A percentile compares a stretch with the other conserved stretches of the same genome.
Evolutionary conservation across 31 red algal genomes (phyloP).

Genomic region (Endocladia muricata): DNA sequence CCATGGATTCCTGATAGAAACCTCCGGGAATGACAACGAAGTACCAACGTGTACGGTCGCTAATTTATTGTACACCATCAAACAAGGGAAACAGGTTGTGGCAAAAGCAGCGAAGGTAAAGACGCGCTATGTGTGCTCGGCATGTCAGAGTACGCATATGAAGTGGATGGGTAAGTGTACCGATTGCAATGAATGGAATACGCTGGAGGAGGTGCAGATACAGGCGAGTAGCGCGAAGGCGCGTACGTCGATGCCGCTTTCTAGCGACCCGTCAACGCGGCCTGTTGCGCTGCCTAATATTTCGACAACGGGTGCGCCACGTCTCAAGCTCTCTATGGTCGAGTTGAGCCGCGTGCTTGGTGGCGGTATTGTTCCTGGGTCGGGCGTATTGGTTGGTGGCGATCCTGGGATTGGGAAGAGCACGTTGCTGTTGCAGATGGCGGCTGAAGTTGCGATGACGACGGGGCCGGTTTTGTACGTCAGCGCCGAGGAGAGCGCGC

Average conservation of each 20-base stretch:
- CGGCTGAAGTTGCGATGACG: neutral
- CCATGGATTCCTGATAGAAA: too few species aligned
- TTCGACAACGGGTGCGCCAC: neutral
- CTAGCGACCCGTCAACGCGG: neutral
- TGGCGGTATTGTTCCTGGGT: conserved; percentile 34
- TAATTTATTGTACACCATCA: too few species aligned
- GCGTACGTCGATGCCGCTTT: conserved; percentile 7
- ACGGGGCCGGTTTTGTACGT: conserved; percentile 10
- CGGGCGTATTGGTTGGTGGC: conserved; percentile 22
- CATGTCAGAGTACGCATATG: neutral
- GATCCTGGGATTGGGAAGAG: conserved; percentile 45
- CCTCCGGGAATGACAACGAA: too few species aligned
- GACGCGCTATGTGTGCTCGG: conserved; percentile 21
- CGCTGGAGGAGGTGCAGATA: conserved; percentile 1
- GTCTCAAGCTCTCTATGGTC: neutral
- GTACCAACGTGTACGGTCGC: too few species aligned
- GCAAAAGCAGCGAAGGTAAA: too few species aligned
- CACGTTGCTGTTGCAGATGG: conserved; percentile 22
- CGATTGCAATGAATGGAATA: conserved; percentile 38
- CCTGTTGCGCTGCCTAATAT: neutral
- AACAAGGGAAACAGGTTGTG: too few species aligned
- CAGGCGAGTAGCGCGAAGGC: neutral
- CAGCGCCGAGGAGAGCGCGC: conserved; percentile 23
- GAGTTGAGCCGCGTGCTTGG: conserved; percentile 32
- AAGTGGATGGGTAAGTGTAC: conserved; percentile 27